Base-by-base conservation (phyloP, 257 asterid species). In the Salvia miltiorrhiza region DNA sequence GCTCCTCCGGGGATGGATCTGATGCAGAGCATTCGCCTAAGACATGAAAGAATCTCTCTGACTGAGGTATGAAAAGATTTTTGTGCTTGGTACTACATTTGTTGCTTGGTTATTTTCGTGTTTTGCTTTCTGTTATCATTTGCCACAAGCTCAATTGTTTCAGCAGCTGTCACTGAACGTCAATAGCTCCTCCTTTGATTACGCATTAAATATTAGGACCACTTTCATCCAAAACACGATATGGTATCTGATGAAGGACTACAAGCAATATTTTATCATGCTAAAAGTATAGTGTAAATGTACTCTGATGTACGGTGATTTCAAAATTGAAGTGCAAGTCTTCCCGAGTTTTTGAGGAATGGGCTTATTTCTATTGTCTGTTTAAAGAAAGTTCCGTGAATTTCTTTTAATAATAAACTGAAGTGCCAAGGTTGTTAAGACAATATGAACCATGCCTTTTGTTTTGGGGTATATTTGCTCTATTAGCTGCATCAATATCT, bases 1-100 rank as follows among this genome's bases (percentile, higher is more conserved):
- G 88, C 63, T 82, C 88, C 75, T 86, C 88, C 11, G 82, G 60
- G 41, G 72, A 75, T 57, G 88, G 80, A 63, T 81, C 86, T 8
- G 88, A 84, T 63, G 85, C 83, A 5, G 79, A 63, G 39, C 80
- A 71, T 33, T 84, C 86, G 37, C 86, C 84, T 37, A 77, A 59
- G 79, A 72, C 83, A n/a, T 59, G 75, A 79, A 72, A 48, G 66
- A 57, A 59, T 40, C 57, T 21, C 16, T 24, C 56, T 11, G 58
- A 61, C 49, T 60, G 71, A 73, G 85, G 81, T 83, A 72, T 13
- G 37, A 13, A 14, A 30, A 43, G 7, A 69, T 71, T 28, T 63
- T 26, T 70, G 39, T 14, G 5, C 61, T 73, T 8, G 19, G 32
- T 0, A 8, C 24, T 47, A 28, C 17, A 9, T 4, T 13, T 55